Percentiles rank a stretch among this genome's conserved stretches.
phyloP scores from a whole-genome alignment of 805 yeast species.

The Pichia scutulata region DNA sequence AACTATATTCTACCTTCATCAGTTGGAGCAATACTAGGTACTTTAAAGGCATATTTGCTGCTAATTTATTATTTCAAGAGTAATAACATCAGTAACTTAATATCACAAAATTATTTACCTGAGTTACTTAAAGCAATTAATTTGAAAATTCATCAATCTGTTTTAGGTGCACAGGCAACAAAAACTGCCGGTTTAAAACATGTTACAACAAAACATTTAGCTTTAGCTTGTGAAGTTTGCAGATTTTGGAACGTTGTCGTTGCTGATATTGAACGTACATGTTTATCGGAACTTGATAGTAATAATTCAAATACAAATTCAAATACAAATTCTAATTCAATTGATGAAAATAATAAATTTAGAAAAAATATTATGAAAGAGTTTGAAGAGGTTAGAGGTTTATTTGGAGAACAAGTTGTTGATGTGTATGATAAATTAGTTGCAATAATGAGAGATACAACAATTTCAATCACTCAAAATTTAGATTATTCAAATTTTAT shows the following conservation, averaged over 20 bases:
- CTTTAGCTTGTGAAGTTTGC: slow-evolving; percentile 60
- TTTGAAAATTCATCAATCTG: slow-evolving; percentile 48
- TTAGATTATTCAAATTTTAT: not conserved
- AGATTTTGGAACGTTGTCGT: slow-evolving; percentile 35
- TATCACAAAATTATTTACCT: slow-evolving; percentile 20
- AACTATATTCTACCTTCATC: slow-evolving; percentile 55
- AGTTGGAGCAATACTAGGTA: slow-evolving; percentile 30
- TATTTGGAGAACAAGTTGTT: slow-evolving; percentile 51
- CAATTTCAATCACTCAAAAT: slow-evolving; percentile 1
- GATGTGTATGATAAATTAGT: slow-evolving; percentile 58
- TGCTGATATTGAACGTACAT: slow-evolving; percentile 19
- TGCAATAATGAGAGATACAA: slow-evolving; percentile 62
- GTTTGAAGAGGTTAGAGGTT: slow-evolving; percentile 33
- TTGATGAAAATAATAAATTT: slow-evolving; percentile 9
- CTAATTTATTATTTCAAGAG: slow-evolving; percentile 23
- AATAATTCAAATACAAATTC: slow-evolving; percentile 21
- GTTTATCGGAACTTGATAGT: slow-evolving; percentile 2
- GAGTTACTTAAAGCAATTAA: slow-evolving; percentile 47
- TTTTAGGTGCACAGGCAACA: slow-evolving; percentile 70
- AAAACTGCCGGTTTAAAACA: slow-evolving; percentile 66
- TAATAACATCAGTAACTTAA: slow-evolving; percentile 26
- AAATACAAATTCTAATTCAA: slow-evolving; percentile 20
- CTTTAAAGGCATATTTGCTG: slow-evolving; percentile 46
- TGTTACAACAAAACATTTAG: slow-evolving; percentile 64
- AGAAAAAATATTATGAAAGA: slow-evolving; percentile 27